Percentiles rank a stretch among this genome's conserved stretches.
Conservation (phyloP, 768 basidiomycete species). For the Leccinum longicurvipes region DNA sequence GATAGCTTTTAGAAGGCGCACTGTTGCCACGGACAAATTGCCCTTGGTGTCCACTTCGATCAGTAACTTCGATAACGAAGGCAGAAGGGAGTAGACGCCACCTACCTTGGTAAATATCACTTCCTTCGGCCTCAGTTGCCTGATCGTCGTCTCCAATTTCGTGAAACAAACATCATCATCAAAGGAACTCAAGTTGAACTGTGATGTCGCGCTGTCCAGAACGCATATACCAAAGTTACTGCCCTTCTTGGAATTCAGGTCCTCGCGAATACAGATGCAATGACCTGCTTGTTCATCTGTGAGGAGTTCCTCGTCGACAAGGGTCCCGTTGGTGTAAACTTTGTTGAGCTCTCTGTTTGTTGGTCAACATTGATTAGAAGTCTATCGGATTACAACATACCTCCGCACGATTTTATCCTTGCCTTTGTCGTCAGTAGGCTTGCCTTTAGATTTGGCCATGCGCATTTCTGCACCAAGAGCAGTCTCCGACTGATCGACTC, state of each 20-base stretch:
- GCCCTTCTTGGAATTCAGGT: slow-evolving; percentile 30
- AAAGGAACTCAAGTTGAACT: slow-evolving; percentile 88
- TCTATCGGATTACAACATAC: slow-evolving; percentile 31
- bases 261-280: slow-evolving; percentile 85
- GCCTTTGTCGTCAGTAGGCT: slow-evolving; percentile 45
- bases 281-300: slow-evolving; percentile 94
- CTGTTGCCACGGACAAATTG: slow-evolving; percentile 79
- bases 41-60: slow-evolving; percentile 48
- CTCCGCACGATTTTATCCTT: slow-evolving; percentile 89
- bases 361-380: not conserved
- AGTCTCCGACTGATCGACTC: slow-evolving; percentile 96
- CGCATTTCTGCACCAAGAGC: slow-evolving; percentile 98
- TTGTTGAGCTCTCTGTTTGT: slow-evolving; percentile 78
- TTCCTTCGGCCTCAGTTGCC: slow-evolving; percentile 90
- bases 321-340: slow-evolving; percentile 94
- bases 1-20: slow-evolving; percentile 74
- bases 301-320: slow-evolving; percentile 86
- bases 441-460: slow-evolving; percentile 58
- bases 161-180: slow-evolving; percentile 92
- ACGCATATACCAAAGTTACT: slow-evolving; percentile 85
- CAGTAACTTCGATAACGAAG: not conserved
- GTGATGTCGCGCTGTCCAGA: slow-evolving; percentile 91
- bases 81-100: slow-evolving; percentile 22
- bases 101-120: slow-evolving; percentile 90
- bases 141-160: slow-evolving; percentile 87